Evolutionary conservation across 2,329 filamentous ascomycete genomes (phyloP).

Genomic region (Epichloe scottii): DNA sequence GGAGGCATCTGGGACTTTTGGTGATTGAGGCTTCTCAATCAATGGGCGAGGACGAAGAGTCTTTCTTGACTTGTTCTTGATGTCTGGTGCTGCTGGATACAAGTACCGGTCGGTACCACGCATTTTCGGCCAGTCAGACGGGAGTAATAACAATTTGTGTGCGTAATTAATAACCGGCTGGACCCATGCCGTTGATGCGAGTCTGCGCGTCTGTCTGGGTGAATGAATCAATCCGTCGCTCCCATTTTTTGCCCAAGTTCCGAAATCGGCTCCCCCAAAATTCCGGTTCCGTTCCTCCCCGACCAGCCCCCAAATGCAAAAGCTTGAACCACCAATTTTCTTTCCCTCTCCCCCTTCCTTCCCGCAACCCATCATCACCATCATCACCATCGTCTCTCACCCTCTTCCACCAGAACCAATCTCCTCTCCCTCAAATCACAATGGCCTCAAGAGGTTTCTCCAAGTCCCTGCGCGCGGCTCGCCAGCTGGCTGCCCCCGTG

Average conservation of each 20-base stretch:
- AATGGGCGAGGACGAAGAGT: too few species aligned
- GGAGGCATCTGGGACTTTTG: not conserved
- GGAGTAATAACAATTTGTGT: too few species aligned
- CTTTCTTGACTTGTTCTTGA: too few species aligned
- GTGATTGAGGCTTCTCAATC: too few species aligned
- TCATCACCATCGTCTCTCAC: conserved; percentile 12
- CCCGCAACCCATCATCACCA: conserved; percentile 2
- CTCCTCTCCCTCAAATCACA: conserved; percentile 23
- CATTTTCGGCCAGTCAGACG: too few species aligned
- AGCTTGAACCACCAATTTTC: conserved; percentile 10
- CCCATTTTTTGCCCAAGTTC: too few species aligned
- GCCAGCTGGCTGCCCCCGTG: conserved; percentile 49
- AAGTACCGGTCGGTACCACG: too few species aligned
- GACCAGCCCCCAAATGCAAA: not conserved
- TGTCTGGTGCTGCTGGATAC: too few species aligned
- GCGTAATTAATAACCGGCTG: too few species aligned
- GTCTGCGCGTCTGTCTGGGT: too few species aligned
- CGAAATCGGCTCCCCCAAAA: conserved; percentile 4
- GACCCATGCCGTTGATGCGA: too few species aligned
- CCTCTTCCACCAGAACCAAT: conserved; percentile 12
- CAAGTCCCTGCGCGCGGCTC: conserved; percentile 48
- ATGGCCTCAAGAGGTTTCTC: conserved; percentile 71
- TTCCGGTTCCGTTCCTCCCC: conserved; percentile 1
- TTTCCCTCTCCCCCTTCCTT: conserved; percentile 7
- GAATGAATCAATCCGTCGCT: too few species aligned